These are phyloP conservation scores for Rhynchosporium agropyri DNA, from an alignment of 2,329 filamentous ascomycete genomes.

Conservation along the genomic window DNA sequence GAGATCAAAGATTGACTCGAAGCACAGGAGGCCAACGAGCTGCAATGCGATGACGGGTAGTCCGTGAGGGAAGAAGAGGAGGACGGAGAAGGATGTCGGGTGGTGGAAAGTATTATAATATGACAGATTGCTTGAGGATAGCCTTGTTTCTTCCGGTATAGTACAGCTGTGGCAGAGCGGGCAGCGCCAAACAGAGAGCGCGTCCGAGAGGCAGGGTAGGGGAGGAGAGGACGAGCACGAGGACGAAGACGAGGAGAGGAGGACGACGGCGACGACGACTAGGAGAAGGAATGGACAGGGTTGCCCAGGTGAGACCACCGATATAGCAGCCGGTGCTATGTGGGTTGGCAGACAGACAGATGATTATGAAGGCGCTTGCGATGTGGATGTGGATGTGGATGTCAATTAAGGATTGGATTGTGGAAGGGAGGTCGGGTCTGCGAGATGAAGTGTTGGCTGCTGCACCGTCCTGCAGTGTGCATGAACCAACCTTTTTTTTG, in stretches of 20 bases:
- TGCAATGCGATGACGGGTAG: constrained; percentile 36
- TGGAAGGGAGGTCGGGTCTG: constrained; percentile 13
- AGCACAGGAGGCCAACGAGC: constrained; percentile 35
- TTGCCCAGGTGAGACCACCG: constrained; percentile 25
- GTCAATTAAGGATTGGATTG: constrained; percentile 14
- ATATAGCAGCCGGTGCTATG: constrained; percentile 41
- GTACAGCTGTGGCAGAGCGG: constrained; percentile 19
- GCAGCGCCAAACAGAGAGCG: constrained; percentile 9
- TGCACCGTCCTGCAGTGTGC: constrained; percentile 29
- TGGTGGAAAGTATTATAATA: constrained; percentile 39
- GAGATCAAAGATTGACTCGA: constrained; percentile 37
- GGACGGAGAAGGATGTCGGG: constrained; percentile 22
- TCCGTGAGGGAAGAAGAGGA: constrained; percentile 33
- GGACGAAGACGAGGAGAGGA: constrained; percentile 9
- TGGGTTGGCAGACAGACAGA: constrained; percentile 21
- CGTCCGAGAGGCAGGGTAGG: constrained; percentile 19
- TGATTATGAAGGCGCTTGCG: constrained; percentile 24
- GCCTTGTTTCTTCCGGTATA: constrained; percentile 23
- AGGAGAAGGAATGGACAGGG: constrained; percentile 21
- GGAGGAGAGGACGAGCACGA: neutral
- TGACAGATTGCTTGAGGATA: constrained; percentile 24
- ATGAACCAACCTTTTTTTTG: constrained; percentile 23
- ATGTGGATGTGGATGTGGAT: neutral
- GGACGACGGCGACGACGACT: constrained; percentile 17
- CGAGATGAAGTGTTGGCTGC: constrained; percentile 25